phyloP scores from a whole-genome alignment of 495 filamentous ascomycete species.

The Cudoniella acicularis region DNA sequence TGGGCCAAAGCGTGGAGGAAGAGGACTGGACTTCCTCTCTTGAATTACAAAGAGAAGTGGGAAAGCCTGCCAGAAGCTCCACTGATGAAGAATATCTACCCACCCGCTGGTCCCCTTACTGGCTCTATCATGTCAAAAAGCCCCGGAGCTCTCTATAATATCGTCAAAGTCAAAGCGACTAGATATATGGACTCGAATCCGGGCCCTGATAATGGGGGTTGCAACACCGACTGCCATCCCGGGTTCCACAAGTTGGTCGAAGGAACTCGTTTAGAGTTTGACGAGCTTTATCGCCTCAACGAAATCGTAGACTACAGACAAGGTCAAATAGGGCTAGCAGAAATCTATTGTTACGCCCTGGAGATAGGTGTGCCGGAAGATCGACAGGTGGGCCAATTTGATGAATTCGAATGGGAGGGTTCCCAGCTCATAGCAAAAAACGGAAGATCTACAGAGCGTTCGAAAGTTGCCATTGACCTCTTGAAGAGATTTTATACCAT shows the following conservation, averaged over 20 bases:
- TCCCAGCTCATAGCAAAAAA: conserved; percentile 2
- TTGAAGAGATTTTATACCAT: conserved; percentile 11
- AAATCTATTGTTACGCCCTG: conserved; percentile 9
- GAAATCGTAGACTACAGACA: conserved; percentile 15
- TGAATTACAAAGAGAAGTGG: conserved; percentile 16
- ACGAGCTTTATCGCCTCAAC: conserved; percentile 12
- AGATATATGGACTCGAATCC: conserved; percentile 16
- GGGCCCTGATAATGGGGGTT: conserved; percentile 13
- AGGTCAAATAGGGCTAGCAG: conserved; percentile 11
- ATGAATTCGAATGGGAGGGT: conserved; percentile 8
- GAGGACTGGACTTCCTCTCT: conserved; percentile 24
- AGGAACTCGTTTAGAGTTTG: conserved; percentile 9
- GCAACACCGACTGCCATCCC: conserved; percentile 15
- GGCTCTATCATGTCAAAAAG: conserved; percentile 15
- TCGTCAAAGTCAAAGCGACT: conserved; percentile 14
- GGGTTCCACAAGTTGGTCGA: conserved; percentile 3
- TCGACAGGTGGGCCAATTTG: conserved; percentile 9
- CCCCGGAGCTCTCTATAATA: conserved; percentile 15
- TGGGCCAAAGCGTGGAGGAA: conserved; percentile 23
- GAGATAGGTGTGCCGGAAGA: conserved; percentile 13
- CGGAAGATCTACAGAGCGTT: conserved; percentile 7
- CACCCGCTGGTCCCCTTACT: conserved; percentile 9
- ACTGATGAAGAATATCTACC: conserved; percentile 11
- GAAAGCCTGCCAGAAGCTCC: conserved; percentile 11
- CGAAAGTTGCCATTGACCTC: conserved; percentile 8